These are phyloP conservation scores for Leccinum broughii DNA, from an alignment of 768 basidiomycete species.

Conservation along the genomic window DNA sequence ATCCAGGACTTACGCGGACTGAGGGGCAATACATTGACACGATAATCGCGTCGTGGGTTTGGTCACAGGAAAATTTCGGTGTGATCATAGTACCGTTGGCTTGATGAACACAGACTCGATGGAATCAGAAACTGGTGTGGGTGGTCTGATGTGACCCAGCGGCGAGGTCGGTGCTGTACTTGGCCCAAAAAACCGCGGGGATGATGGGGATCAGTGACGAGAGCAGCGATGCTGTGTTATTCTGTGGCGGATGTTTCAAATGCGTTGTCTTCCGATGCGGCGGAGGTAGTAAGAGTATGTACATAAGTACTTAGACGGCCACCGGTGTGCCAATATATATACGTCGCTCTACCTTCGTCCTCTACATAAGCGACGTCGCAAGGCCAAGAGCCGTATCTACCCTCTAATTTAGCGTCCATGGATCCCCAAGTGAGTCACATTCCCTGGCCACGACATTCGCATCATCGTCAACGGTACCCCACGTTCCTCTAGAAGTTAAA, in stretches of 20 bases:
- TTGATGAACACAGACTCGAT: background rate
- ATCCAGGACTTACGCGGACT: conserved; percentile 52
- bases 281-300: background rate
- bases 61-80: conserved; percentile 69
- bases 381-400: background rate
- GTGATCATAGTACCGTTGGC: conserved; percentile 60
- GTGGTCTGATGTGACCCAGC: background rate
- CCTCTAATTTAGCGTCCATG: conserved; percentile 15
- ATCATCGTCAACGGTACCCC: conserved; percentile 61
- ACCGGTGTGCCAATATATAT: background rate
- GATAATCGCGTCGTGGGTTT: conserved; percentile 55
- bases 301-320: conserved; percentile 11
- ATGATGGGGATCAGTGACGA: background rate
- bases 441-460: background rate
- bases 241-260: conserved; percentile 2
- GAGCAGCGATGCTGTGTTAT: background rate
- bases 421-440: conserved; percentile 47
- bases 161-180: background rate
- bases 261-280: no score
- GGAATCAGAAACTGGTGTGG: background rate
- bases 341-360: background rate
- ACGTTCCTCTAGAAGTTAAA: conserved; percentile 53
- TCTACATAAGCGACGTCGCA: conserved; percentile 8
- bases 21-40: conserved; percentile 70
- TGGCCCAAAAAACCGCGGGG: background rate